Evolutionary conservation across 129 eudicot species (phyloP), one percentile per base, ranked within the genome.

Genomic region (Sambucus nigra): DNA sequence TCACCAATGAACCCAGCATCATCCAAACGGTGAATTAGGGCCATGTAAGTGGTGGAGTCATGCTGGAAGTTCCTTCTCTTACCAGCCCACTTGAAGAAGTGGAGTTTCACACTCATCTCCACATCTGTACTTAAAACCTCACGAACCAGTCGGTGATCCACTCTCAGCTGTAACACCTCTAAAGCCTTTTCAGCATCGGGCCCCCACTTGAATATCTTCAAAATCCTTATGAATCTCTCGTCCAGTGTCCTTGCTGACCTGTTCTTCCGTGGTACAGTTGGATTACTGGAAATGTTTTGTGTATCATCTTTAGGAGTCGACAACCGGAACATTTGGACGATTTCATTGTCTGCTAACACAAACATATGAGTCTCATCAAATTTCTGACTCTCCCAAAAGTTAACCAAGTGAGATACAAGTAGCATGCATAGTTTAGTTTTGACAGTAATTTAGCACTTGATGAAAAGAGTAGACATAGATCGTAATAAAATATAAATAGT

Each of bases 121-220:
- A 85, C 81, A 29, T 91, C 94, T 24, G 79, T 76, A 44, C 65
- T 76, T 63, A 91, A 59, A 50, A 91, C 88, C 73, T 91, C 95
- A 5, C 84, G 79, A 64, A 91, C 95, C 39, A 91, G 67, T 25
- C 88, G 70, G 70, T 81, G 83, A 68, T 85, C 94, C 18, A 91
- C 86, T 61, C 73, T 82, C 72, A 91, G 22, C 58, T 78, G 79
- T 0, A 91, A 68, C 39, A 91, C 98, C 58, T 91, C 95, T 42
- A 91, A 17, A 24, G 98, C 98, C 81, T 81, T 91, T 72, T 85
- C 98, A 2, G 98, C 86, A 77, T 91, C 98, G 16, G 94, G 76
- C 2, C 98, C 98, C 98, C 98, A 91, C 61, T 85, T 91, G 53
- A 91, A 91, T 47, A 91, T 91, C 73, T 91, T 91, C 56, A 91